A percentile compares a stretch with the other conserved stretches of the same genome.
Evolutionary conservation across 805 yeast species (phyloP).

Genomic region (Crinitomyces ghanaensis): DNA sequence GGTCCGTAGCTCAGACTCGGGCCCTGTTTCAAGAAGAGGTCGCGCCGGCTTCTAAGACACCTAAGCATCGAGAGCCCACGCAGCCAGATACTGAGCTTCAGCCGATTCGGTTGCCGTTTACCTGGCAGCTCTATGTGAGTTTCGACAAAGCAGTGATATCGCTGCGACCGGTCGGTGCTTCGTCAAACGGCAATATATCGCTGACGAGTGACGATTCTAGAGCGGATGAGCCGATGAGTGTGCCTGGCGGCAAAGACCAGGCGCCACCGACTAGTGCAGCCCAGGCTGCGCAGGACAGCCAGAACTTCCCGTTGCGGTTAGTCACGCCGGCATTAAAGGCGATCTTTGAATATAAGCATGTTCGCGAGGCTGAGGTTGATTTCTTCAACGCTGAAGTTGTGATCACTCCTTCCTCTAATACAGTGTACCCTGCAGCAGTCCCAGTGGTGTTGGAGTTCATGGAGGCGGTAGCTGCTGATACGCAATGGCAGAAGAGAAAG

Average conservation of each 20-base stretch:
- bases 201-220: constrained; percentile 3
- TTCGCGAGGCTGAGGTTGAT: constrained; percentile 7
- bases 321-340: constrained; percentile 68
- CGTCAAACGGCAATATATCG: constrained; percentile 5
- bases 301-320: constrained; percentile 31
- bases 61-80: no score
- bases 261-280: background rate
- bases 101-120: constrained; percentile 14
- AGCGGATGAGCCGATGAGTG: background rate
- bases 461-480: no score
- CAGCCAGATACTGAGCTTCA: no score
- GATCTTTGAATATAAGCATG: constrained; percentile 37
- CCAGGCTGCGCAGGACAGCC: background rate
- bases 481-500: no score
- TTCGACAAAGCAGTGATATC: constrained; percentile 21
- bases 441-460: constrained; percentile 61
- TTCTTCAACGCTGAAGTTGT: constrained; percentile 36
- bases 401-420: constrained; percentile 63
- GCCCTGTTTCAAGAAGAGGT: background rate
- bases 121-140: constrained; percentile 11
- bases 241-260: background rate
- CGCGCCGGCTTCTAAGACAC: background rate
- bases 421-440: constrained; percentile 59
- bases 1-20: constrained; percentile 28
- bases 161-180: no score